Conservation (phyloP, 148 eudicot species). For the Rhododendron mucronatum region DNA sequence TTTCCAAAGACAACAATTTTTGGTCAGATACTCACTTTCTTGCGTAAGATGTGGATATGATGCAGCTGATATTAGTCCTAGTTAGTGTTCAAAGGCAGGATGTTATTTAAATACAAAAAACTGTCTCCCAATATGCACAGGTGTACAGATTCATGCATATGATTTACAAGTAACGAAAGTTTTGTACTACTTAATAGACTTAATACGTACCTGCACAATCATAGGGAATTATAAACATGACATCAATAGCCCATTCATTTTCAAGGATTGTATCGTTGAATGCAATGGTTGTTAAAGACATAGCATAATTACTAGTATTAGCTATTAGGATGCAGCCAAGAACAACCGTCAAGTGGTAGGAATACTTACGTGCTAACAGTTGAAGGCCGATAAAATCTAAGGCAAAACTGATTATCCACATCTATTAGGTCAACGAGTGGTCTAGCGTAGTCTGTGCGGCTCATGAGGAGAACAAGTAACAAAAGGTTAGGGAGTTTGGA, state of each 20-base stretch:
- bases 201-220: background rate
- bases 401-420: slow-evolving; percentile 27
- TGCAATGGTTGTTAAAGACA: background rate
- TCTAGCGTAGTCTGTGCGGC: slow-evolving; percentile 48
- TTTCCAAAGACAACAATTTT: background rate
- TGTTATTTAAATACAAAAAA: background rate
- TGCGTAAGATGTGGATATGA: background rate
- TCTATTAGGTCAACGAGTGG: slow-evolving; percentile 64
- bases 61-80: background rate
- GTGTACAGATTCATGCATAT: background rate
- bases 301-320: background rate
- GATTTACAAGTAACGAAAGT: background rate
- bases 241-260: background rate
- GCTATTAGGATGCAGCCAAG: background rate
- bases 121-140: background rate
- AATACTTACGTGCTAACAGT: slow-evolving; percentile 50
- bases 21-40: background rate
- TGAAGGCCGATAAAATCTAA: slow-evolving; percentile 50
- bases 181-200: background rate
- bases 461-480: background rate
- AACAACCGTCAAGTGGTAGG: background rate
- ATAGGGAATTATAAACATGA: background rate
- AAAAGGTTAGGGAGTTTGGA: background rate
- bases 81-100: background rate
- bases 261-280: background rate